A percentile compares a stretch with the other conserved stretches of the same genome.
Conservation (phyloP, 345 rosid genomes). For the Heritiera fomes region DNA sequence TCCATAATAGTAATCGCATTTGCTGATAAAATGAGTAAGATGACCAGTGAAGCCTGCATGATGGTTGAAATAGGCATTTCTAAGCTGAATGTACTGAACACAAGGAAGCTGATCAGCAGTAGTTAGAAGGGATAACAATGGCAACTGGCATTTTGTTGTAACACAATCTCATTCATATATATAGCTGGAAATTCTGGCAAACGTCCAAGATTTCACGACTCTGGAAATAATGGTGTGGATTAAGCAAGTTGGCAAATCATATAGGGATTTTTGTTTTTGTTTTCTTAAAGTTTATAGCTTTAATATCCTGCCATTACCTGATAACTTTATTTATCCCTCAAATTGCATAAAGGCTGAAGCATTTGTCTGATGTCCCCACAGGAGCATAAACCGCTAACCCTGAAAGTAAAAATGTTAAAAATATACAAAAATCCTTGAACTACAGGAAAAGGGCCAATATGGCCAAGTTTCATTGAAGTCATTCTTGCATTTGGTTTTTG, state of each 20-base stretch:
- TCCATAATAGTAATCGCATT: slow-evolving; percentile 5
- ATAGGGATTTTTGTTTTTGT: slow-evolving; percentile 24
- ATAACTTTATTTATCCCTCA: slow-evolving; percentile 9
- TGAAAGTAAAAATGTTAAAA: background rate
- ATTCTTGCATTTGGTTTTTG: slow-evolving; percentile 14
- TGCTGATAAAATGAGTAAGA: slow-evolving; percentile 31
- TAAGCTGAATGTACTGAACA: background rate
- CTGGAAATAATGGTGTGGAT: slow-evolving; percentile 12
- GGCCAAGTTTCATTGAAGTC: background rate
- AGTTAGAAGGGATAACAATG: background rate
- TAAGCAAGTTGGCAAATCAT: slow-evolving; percentile 30
- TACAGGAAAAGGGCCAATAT: background rate
- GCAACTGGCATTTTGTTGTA: background rate
- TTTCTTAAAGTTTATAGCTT: background rate
- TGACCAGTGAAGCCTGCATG: slow-evolving; percentile 19
- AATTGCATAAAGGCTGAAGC: slow-evolving; percentile 19
- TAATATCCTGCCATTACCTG: background rate
- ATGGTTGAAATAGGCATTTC: slow-evolving; percentile 21
- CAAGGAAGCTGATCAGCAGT: background rate
- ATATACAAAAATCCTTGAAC: slow-evolving; percentile 4
- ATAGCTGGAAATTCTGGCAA: background rate
- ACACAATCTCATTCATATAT: slow-evolving; percentile 18
- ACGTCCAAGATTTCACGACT: slow-evolving; percentile 13
- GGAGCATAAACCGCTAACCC: background rate
- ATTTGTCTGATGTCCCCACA: slow-evolving; percentile 35